Evolutionary conservation across 2,329 filamentous ascomycete genomes (phyloP).

Genomic region (Cytospora schulzeri): DNA sequence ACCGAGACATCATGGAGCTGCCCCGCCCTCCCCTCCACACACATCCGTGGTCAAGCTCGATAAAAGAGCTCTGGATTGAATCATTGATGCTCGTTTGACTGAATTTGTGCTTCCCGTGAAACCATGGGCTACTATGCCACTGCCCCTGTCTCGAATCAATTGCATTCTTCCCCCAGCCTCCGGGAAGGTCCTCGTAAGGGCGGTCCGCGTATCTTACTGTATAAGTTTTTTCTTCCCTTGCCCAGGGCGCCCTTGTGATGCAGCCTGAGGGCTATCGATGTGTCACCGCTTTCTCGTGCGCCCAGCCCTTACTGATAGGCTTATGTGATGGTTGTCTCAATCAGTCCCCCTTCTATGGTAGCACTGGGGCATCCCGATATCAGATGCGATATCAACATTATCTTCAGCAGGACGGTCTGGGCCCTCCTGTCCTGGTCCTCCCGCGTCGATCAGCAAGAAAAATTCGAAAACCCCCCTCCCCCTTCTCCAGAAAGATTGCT

Average conservation of each 20-base stretch:
- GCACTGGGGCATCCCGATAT: neutral
- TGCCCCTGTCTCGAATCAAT: slow-evolving; percentile 6
- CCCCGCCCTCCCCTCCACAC: too few species aligned
- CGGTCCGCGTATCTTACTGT: neutral
- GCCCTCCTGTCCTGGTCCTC: neutral
- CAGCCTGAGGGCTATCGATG: neutral
- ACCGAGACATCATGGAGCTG: slow-evolving; percentile 11
- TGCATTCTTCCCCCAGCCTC: slow-evolving; percentile 10
- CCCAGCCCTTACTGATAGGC: neutral
- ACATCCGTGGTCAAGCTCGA: neutral
- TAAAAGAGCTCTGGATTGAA: too few species aligned
- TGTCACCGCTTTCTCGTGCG: neutral
- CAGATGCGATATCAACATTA: neutral
- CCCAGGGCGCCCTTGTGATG: too few species aligned
- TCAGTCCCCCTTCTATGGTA: neutral
- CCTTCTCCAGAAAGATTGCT: neutral
- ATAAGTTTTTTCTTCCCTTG: neutral
- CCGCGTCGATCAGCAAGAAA: neutral
- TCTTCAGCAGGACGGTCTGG: neutral
- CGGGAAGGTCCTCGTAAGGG: slow-evolving; percentile 5
- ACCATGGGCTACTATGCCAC: neutral
- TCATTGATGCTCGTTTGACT: neutral
- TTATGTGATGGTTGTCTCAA: neutral
- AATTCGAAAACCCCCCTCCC: neutral
- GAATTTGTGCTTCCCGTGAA: slow-evolving; percentile 8